phyloP scores from a whole-genome alignment of 768 basidiomycete genomes.

The Kondoa malvinella region DNA sequence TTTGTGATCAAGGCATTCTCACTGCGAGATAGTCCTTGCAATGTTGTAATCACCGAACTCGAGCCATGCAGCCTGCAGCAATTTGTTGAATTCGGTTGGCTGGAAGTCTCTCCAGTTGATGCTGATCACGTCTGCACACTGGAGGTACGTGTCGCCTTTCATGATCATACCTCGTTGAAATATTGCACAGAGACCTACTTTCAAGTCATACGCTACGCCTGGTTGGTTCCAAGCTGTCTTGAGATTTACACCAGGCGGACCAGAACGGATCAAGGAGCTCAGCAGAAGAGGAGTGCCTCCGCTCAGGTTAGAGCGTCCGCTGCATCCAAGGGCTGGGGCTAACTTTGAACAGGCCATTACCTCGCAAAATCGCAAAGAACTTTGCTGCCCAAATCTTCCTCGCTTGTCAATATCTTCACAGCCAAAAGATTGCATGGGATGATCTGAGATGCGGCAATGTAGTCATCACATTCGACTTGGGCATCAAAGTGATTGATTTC shows the following conservation, averaged over 20 bases:
- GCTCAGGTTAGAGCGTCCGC: not conserved
- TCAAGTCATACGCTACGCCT: not conserved
- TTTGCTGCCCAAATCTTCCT: not conserved
- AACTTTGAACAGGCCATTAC: not conserved
- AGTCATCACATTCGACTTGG: not conserved
- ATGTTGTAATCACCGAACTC: not conserved
- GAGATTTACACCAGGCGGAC: not conserved
- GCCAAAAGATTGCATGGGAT: not conserved
- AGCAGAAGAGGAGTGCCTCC: not conserved
- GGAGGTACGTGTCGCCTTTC: not conserved
- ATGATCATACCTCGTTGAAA: not conserved
- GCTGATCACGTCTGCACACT: not conserved
- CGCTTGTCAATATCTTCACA: not conserved
- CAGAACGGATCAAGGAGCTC: not conserved
- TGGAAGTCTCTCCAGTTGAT: not conserved
- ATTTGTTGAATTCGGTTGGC: not conserved
- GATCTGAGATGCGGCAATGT: not conserved
- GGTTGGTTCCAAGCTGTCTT: not conserved
- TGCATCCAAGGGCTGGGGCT: not conserved
- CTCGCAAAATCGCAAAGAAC: not conserved
- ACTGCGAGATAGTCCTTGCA: not conserved
- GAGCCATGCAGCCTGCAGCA: not conserved
- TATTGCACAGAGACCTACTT: too few relatives aligned
- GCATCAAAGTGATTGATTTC: not conserved
- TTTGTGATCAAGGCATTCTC: not conserved